Base-by-base conservation (phyloP, 2,329 filamentous ascomycete species). In the Cytospora piceicola region DNA sequence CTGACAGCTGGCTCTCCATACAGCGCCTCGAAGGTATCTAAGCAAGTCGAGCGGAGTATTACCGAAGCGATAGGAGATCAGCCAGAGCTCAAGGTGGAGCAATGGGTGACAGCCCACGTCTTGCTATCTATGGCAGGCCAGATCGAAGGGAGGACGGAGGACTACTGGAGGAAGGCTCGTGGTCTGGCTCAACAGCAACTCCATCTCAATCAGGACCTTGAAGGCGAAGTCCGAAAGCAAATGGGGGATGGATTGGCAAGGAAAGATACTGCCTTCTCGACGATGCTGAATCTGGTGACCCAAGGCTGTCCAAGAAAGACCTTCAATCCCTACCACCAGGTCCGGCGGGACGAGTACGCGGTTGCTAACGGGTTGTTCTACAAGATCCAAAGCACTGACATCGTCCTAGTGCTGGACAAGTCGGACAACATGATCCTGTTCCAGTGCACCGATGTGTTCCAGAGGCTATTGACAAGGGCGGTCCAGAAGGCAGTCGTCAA, bases 181-280 rank as follows among this genome's bases (percentile, higher is more conserved):
- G 34, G 46, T 1, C n/a, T 63, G 1, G 60, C 60, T 20, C 52
- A 63, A n/a, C 53, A 63, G 14, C 60, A 63, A 15, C 20, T 63
- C 0, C 27, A 56, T 8, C 22, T 63, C 24, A 63, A 34, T 0
- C 36, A 36, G 1, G 60, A 15, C 2, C 34, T 56, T 9, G 29
- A 46, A 39, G 27, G 15, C 5, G 27, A 63, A 20, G 58, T 17
- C 15, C 22, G 30, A 20, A 15, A 39, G 1, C 30, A 60, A n/a
- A 36, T 60, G 1, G 15, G 39, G 30, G 15, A 29, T 1, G n/a
- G 1, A 4, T n/a, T 36, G 4, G 14, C 1, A 4, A 29, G 14
- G 14, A 39, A 4, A 1, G 58, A 60, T 11, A 30, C 46, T 8
- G 60, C 53, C 1, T 56, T 56, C 14, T 42, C 53, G 14, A 63